phyloP scores from a whole-genome alignment of 1,284 basidiomycete species.

The Melampsora medusae region DNA sequence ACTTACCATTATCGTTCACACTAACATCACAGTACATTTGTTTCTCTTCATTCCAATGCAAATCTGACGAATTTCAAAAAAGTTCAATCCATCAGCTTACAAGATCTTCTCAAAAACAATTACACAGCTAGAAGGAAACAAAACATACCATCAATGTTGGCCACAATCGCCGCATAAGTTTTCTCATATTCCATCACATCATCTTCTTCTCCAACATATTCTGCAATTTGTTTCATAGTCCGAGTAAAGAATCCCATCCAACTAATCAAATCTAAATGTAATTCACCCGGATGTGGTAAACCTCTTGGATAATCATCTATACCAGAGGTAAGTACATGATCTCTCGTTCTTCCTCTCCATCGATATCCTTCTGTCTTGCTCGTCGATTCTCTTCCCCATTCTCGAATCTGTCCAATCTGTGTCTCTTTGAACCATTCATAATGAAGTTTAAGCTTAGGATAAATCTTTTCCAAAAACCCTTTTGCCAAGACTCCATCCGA shows the following conservation, averaged over 20 bases:
- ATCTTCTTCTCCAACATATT: slow-evolving; percentile 75
- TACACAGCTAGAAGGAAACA: neutral
- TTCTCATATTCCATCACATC: slow-evolving; percentile 72
- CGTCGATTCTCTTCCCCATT: slow-evolving; percentile 75
- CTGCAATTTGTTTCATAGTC: slow-evolving; percentile 81
- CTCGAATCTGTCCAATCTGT: slow-evolving; percentile 85
- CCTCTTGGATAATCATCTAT: slow-evolving; percentile 92
- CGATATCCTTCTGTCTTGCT: slow-evolving; percentile 85
- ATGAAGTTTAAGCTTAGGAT: slow-evolving; percentile 77
- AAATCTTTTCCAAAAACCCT: slow-evolving; percentile 72
- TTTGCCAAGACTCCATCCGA: slow-evolving; percentile 65
- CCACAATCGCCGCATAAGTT: slow-evolving; percentile 73
- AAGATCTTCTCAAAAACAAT: neutral
- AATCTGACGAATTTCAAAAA: slow-evolving; percentile 60
- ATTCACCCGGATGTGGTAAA: slow-evolving; percentile 79
- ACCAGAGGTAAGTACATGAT: slow-evolving; percentile 85
- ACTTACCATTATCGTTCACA: slow-evolving; percentile 74
- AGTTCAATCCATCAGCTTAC: slow-evolving; percentile 33
- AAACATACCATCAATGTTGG: slow-evolving; percentile 74
- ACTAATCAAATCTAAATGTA: slow-evolving; percentile 84
- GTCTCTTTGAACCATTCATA: slow-evolving; percentile 94
- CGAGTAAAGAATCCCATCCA: slow-evolving; percentile 93
- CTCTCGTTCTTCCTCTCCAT: slow-evolving; percentile 84
- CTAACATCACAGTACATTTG: slow-evolving; percentile 90
- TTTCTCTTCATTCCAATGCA: slow-evolving; percentile 85